These are phyloP conservation scores for Candida sojae DNA, from an alignment of 1,139 yeast species.

Conservation along the genomic window DNA sequence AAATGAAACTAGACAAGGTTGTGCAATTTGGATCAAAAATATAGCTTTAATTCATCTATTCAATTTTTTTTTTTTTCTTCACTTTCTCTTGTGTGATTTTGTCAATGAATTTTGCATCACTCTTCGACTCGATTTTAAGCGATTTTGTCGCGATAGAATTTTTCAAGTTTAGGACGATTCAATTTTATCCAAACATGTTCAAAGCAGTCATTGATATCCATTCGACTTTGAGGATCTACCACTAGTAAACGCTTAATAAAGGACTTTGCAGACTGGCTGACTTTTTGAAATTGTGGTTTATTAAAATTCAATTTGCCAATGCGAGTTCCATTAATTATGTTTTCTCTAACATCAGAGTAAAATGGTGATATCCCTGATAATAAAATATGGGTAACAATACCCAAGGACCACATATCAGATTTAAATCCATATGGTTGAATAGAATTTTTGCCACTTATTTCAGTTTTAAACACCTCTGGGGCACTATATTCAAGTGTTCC, in stretches of 20 bases:
- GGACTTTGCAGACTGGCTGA: constrained; percentile 41
- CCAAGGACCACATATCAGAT: constrained; percentile 72
- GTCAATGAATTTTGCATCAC: too few relatives aligned
- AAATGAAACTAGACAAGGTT: too few relatives aligned
- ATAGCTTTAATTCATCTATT: too few relatives aligned
- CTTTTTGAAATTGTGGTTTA: constrained; percentile 38
- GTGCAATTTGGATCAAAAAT: too few relatives aligned
- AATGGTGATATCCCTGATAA: constrained; percentile 64
- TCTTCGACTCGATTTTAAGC: not conserved
- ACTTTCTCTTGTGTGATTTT: not conserved
- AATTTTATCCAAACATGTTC: constrained; percentile 48
- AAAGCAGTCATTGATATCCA: constrained; percentile 27
- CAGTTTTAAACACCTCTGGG: constrained; percentile 44
- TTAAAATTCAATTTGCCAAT: constrained; percentile 43
- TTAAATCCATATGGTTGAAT: constrained; percentile 48
- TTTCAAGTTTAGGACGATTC: constrained; percentile 16
- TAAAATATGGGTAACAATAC: constrained; percentile 58
- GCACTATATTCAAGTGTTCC: constrained; percentile 74
- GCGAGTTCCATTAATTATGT: constrained; percentile 40
- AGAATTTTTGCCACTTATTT: constrained; percentile 5
- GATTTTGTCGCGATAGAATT: constrained; percentile 16
- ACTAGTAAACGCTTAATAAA: constrained; percentile 44
- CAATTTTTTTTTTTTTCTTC: not conserved
- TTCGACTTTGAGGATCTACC: constrained; percentile 38
- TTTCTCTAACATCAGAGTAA: constrained; percentile 40